Base-by-base conservation (phyloP, 176 grass and related monocot genomes). In the Eragrostis nindensis region DNA sequence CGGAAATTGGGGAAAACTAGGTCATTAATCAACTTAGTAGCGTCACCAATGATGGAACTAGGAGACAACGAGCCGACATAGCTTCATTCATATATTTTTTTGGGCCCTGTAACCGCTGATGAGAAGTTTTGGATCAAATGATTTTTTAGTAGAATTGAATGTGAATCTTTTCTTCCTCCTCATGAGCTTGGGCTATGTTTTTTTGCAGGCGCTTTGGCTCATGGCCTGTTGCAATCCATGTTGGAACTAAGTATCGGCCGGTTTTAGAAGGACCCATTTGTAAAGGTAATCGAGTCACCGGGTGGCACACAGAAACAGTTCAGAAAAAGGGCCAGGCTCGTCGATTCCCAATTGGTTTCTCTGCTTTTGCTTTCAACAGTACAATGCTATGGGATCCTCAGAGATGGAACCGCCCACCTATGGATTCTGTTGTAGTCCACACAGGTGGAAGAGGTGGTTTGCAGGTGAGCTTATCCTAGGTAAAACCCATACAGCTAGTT, bases 371-470 rank as follows among this genome's bases (percentile, higher is more conserved):
- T 76, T 97, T 94, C 77, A 94, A 97, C 84, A 94, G 89, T 54
- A 94, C 94, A 75, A 76, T 97, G 77, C 67, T 97, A n/a, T 97
- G 94, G 94, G 91, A 97, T 52, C 90, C 94, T 54, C 86, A 88
- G 63, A 92, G 86, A 70, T 97, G 91, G 78, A 84, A 91, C 67
- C 94, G 89, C 38, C 84, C 85, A 43, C 84, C 91, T 66, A 43
- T 83, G 85, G 92, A 87, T 76, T 93, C 94, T 66, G 90, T 92
- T 56, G 78, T 82, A 6, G 86, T 91, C 79, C 94, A 94, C 39
- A 80, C 82, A 62, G 86, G 72, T 55, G 84, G 86, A 68, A 94
- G 82, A 76, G 94, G 89, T 74, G 88, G 87, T 60, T 50, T 91
- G 69, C 91, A 97, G 90, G 94, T 94, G 90, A 76, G 79, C 88